Percentiles rank a stretch among this genome's conserved stretches.
These are phyloP conservation scores for Aspergillus sclerotiicarbonarius DNA, from an alignment of 495 filamentous ascomycete genomes.

Conservation along the genomic window DNA sequence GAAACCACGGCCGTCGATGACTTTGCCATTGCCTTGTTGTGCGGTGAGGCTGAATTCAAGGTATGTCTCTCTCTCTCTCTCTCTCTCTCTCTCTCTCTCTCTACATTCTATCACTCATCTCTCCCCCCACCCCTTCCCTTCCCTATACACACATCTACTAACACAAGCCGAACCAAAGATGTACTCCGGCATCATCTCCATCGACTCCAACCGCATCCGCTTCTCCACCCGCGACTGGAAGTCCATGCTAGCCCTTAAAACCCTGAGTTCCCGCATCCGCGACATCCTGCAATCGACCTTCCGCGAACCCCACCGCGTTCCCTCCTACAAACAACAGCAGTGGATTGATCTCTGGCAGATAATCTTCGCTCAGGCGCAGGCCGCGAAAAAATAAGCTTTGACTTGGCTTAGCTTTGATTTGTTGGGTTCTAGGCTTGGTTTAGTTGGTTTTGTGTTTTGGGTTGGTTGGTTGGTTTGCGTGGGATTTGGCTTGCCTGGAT, in stretches of 20 bases:
- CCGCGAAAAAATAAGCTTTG: slow-evolving; percentile 22
- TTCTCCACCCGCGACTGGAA: slow-evolving; percentile 90
- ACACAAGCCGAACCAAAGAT: slow-evolving; percentile 39
- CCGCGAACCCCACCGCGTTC: slow-evolving; percentile 64
- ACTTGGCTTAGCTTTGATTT: not conserved
- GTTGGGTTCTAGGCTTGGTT: not conserved
- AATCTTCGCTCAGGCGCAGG: slow-evolving; percentile 32
- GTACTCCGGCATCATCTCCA: slow-evolving; percentile 78
- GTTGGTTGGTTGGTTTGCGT: not conserved
- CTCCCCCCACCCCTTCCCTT: not conserved
- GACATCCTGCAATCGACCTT: slow-evolving; percentile 71
- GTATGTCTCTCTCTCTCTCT: slow-evolving; percentile 29
- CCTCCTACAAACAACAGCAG: slow-evolving; percentile 64
- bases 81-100: not conserved
- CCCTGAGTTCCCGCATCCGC: slow-evolving; percentile 62
- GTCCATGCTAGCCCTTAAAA: slow-evolving; percentile 79
- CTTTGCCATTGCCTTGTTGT: slow-evolving; percentile 77
- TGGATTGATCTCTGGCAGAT: slow-evolving; percentile 72
- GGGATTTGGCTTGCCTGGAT: not conserved
- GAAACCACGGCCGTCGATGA: slow-evolving; percentile 81
- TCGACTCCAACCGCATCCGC: slow-evolving; percentile 85
- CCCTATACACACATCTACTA: not conserved
- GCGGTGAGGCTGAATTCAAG: slow-evolving; percentile 82
- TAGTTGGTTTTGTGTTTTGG: not conserved
- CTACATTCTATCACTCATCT: not conserved